Conservation (phyloP, 2,329 filamentous ascomycete genomes). For the Karstenula rhodostoma region DNA sequence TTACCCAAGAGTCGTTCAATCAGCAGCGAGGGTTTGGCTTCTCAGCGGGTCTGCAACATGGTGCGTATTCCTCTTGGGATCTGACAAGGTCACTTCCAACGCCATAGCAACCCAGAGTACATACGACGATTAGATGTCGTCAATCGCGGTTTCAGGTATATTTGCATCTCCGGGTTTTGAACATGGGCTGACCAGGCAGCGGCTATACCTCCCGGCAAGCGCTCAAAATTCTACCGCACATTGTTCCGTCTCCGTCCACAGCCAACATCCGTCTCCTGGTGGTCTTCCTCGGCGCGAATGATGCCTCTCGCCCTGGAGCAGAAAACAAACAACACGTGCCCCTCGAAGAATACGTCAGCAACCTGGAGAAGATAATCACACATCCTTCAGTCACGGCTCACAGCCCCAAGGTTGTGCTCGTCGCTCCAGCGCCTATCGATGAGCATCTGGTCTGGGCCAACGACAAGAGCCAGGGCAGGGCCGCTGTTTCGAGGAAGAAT, state of each 20-base stretch:
- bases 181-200: constrained; percentile 45
- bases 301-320: constrained; percentile 73
- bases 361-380: constrained; percentile 74
- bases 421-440: constrained; percentile 85
- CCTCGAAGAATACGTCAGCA: constrained; percentile 76
- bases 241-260: constrained; percentile 72
- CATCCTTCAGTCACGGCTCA: constrained; percentile 76
- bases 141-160: constrained; percentile 79
- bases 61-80: constrained; percentile 55
- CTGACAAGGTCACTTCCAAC: neutral
- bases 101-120: constrained; percentile 64
- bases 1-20: constrained; percentile 74
- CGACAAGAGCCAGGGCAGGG: constrained; percentile 50
- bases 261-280: constrained; percentile 74
- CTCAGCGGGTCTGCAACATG: constrained; percentile 72
- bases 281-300: constrained; percentile 89
- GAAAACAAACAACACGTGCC: constrained; percentile 78
- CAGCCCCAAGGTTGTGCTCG: constrained; percentile 74
- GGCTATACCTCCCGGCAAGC: constrained; percentile 86
- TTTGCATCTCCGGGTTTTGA: neutral
- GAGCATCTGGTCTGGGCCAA: constrained; percentile 71
- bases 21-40: constrained; percentile 76
- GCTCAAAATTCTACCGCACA: constrained; percentile 70
- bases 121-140: constrained; percentile 82
- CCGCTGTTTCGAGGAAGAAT: constrained; percentile 61